Evolutionary conservation across 2,329 filamentous ascomycete species (phyloP).

Genomic region (Coleophoma crateriformis): DNA sequence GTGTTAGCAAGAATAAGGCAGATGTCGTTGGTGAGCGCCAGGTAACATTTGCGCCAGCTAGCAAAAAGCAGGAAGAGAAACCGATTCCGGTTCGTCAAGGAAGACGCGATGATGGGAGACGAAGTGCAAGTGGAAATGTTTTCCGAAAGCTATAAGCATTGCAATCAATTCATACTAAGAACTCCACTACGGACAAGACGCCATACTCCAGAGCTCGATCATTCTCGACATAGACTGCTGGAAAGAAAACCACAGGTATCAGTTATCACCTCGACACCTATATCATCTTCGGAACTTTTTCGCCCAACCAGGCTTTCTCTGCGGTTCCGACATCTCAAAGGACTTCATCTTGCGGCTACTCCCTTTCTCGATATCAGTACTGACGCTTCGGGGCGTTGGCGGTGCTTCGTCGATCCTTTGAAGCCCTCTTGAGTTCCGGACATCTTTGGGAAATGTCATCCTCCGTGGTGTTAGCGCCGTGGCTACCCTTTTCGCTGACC

Average conservation of each 20-base stretch:
- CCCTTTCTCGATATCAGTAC: constrained; percentile 56
- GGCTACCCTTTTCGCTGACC: constrained; percentile 58
- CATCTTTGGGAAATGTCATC: constrained; percentile 53
- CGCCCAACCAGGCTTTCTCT: constrained; percentile 24
- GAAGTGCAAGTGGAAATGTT: constrained; percentile 72
- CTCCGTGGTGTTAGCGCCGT: constrained; percentile 57
- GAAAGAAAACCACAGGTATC: background rate
- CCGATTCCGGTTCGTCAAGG: constrained; percentile 14
- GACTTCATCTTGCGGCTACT: constrained; percentile 15
- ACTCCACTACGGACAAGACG: too few species aligned
- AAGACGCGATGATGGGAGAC: constrained; percentile 37
- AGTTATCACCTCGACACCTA: constrained; percentile 3
- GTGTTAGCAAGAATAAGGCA: constrained; percentile 37
- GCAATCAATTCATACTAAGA: background rate
- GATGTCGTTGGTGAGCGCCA: constrained; percentile 58
- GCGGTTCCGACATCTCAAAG: constrained; percentile 25
- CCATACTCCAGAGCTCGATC: too few species aligned
- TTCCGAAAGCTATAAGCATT: constrained; percentile 57
- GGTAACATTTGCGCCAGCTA: constrained; percentile 66
- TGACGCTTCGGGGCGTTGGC: constrained; percentile 48
- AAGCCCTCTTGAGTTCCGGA: constrained; percentile 34
- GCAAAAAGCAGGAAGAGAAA: constrained; percentile 41
- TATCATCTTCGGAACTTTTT: constrained; percentile 18
- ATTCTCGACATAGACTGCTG: background rate
- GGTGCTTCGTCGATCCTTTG: constrained; percentile 49